Base-by-base conservation (phyloP, 257 asterid species). In the Forsythia suspensa region DNA sequence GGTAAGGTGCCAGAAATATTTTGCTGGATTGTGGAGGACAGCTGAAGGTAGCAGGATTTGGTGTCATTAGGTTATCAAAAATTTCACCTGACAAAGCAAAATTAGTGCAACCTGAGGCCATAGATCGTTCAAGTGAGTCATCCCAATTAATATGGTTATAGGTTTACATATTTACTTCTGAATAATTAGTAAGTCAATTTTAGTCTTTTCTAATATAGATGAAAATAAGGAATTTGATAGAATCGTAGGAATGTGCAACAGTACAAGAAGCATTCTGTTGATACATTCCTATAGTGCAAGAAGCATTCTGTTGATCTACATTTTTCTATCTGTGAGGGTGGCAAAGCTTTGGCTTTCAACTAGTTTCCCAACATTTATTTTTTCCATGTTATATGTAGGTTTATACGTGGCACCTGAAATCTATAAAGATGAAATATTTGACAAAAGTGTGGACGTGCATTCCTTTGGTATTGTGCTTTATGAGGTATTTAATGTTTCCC, bases 1-100 rank as follows among this genome's bases (percentile, higher is more conserved):
- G 80, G 92, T 91, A 95, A 95, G 99, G 99, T 93, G 97, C 97
- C 99, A 93, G 99, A 91, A 94, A 96, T 91, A 83, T 96, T 90
- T 94, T 94, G 97, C 96, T 94, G 92, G 99, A 94, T 81, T 87
- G 93, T 86, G 99, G 99, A 82, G 98, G 99, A 83, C 95, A 91
- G 88, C 86, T 90, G 88, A 96, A 96, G 88, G 94, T 96, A 82
- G 88, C 97, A 39, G 99, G 98, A 81, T 96, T 96, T 61, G 98
- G 98, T 76, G 89, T 94, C 72, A 79, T 84, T 77, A 90, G 86
- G 86, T 69, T 89, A 83, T 89, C 92, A 51, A 80, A 81, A 61
- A 87, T 88, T 67, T 85, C 97, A 75, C 95, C 97, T 46, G 95
- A 88, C 87, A 94, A 88, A 89, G 97, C 91, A 76, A 94, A 88